These are phyloP conservation scores for Orobanche coerulescens DNA, from an alignment of 257 asterid species.

Conservation along the genomic window DNA sequence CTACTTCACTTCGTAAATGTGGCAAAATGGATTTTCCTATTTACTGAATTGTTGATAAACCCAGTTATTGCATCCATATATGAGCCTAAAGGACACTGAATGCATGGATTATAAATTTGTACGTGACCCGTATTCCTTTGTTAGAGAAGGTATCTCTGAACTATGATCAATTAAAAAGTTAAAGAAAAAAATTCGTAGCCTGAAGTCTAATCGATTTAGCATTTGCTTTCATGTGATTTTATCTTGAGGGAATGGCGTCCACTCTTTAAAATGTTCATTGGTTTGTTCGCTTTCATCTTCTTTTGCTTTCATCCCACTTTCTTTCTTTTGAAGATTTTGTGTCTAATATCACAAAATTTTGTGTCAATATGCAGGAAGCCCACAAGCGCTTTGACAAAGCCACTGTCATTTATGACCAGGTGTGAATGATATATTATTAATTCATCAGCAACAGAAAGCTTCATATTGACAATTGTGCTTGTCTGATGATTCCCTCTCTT, in stretches of 20 bases:
- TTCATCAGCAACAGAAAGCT: background rate
- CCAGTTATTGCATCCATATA: background rate
- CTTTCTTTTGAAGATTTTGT: constrained; percentile 5
- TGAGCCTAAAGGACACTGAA: constrained; percentile 1
- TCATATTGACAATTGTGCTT: constrained; percentile 9
- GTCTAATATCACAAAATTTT: constrained; percentile 21
- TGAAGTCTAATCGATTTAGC: background rate
- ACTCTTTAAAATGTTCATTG: background rate
- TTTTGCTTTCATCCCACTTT: background rate
- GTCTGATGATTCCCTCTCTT: background rate
- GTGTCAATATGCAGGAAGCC: constrained; percentile 68
- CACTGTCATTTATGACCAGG: constrained; percentile 87
- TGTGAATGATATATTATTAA: constrained; percentile 22
- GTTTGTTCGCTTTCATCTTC: background rate
- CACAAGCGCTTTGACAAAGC: constrained; percentile 98
- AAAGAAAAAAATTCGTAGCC: background rate
- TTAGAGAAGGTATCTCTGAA: background rate
- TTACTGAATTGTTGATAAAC: background rate
- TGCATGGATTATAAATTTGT: background rate
- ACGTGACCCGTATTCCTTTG: background rate
- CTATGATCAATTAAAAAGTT: background rate
- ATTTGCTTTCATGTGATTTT: constrained; percentile 15
- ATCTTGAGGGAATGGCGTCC: background rate
- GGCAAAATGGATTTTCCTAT: background rate
- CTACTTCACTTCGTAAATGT: background rate